Conservation (phyloP, 352 stramenopile species). For the Phytophthora boehmeriae region DNA sequence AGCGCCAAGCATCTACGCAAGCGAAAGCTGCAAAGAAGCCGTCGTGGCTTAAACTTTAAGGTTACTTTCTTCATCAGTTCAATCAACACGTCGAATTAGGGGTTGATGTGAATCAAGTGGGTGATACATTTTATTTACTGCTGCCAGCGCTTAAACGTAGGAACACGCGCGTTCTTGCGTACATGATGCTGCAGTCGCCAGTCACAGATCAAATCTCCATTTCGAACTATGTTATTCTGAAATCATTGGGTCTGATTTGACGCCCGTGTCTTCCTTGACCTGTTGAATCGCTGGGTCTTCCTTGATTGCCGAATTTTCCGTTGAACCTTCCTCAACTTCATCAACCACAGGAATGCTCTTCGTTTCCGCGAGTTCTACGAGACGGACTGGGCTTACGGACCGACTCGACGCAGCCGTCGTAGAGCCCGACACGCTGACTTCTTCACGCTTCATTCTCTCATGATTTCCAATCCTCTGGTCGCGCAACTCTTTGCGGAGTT, state of each 20-base stretch:
- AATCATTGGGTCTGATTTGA: conserved; percentile 3
- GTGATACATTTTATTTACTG: conserved; percentile 12
- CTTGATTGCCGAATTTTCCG: not conserved
- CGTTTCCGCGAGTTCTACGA: not conserved
- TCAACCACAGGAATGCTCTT: not conserved
- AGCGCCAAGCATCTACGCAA: conserved; percentile 24
- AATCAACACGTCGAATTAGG: too few species aligned
- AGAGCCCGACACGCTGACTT: conserved; percentile 28
- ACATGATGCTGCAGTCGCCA: conserved; percentile 13
- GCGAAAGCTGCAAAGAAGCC: conserved; percentile 66
- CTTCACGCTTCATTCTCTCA: conserved; percentile 29
- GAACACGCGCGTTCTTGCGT: conserved; percentile 13
- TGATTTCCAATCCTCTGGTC: conserved; percentile 33
- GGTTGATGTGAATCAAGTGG: not conserved
- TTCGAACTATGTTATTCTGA: conserved; percentile 19
- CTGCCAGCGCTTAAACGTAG: conserved; percentile 12
- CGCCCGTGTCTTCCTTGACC: conserved; percentile 1
- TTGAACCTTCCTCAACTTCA: not conserved
- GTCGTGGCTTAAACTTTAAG: conserved; percentile 76
- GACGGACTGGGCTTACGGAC: conserved; percentile 30
- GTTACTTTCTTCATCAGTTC: too few species aligned
- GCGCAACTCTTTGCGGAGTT: conserved; percentile 65
- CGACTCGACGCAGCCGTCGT: conserved; percentile 37
- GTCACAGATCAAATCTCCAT: not conserved
- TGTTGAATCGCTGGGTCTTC: conserved; percentile 7